Percentiles rank a stretch among this genome's conserved stretches.
Evolutionary conservation across 371 early-diverging fungal species (phyloP).

Genomic region (Syncephalastrum monosporum): DNA sequence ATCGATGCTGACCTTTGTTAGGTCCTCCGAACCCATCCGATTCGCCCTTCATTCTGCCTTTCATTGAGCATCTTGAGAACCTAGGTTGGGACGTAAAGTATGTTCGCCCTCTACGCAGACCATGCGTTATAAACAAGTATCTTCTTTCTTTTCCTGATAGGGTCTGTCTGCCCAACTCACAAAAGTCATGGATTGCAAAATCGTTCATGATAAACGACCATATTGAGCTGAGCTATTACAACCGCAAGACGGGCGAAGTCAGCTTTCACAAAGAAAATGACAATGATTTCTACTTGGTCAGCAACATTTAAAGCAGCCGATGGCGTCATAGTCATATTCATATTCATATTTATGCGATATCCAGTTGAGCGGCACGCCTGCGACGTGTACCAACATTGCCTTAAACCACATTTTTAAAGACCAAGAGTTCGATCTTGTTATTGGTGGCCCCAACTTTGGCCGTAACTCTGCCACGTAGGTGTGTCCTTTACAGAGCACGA

Average conservation of each 20-base stretch:
- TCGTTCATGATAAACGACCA: constrained; percentile 49
- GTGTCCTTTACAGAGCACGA: background rate
- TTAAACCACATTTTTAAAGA: constrained; percentile 37
- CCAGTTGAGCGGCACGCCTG: constrained; percentile 41
- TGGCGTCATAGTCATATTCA: background rate
- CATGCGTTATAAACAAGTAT: background rate
- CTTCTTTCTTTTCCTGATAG: constrained; percentile 13
- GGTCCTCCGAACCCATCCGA: constrained; percentile 39
- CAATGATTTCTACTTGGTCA: constrained; percentile 39
- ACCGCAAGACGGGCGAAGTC: constrained; percentile 24
- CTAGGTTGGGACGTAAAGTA: constrained; percentile 48
- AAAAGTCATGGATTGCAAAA: constrained; percentile 52
- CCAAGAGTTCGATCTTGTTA: constrained; percentile 40
- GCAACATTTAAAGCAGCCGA: background rate
- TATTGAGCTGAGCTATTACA: constrained; percentile 34
- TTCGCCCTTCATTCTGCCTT: constrained; percentile 43
- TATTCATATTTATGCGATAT: background rate
- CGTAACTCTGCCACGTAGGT: constrained; percentile 39
- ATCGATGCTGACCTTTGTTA: constrained; percentile 8
- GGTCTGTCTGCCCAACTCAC: constrained; percentile 40
- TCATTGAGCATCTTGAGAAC: constrained; percentile 36
- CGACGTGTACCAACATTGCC: constrained; percentile 45
- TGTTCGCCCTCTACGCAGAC: background rate
- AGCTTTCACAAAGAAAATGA: constrained; percentile 19
- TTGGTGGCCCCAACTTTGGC: constrained; percentile 46